Percentiles rank a stretch among this genome's conserved stretches.
Evolutionary conservation across 768 basidiomycete genomes (phyloP).

Genomic region (Dioszegia hungarica): DNA sequence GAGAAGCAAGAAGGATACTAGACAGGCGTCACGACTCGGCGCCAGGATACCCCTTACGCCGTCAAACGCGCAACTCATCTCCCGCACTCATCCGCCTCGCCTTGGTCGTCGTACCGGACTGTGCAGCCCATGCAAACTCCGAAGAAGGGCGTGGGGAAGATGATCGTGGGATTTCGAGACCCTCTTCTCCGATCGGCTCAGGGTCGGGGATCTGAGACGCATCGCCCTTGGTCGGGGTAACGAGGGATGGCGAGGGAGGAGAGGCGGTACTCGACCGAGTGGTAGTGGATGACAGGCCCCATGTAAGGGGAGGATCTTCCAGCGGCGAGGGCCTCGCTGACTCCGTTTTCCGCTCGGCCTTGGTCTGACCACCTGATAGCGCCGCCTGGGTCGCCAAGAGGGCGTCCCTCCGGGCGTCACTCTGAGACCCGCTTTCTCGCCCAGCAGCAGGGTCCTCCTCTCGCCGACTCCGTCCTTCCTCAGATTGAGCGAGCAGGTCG

Average conservation of each 20-base stretch:
- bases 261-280: background rate
- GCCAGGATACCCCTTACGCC: too few relatives aligned
- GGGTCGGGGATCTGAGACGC: too few relatives aligned
- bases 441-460: too few relatives aligned
- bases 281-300: background rate
- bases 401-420: too few relatives aligned
- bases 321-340: background rate
- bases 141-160: background rate
- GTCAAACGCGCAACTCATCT: too few relatives aligned
- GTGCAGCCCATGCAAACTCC: slow-evolving; percentile 1
- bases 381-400: too few relatives aligned
- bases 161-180: background rate
- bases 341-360: too few relatives aligned
- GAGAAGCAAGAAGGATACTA: too few relatives aligned
- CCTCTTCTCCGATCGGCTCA: background rate
- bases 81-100: background rate
- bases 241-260: background rate
- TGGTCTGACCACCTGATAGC: too few relatives aligned
- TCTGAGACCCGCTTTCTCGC: too few relatives aligned
- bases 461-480: too few relatives aligned
- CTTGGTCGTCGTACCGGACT: background rate
- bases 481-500: background rate
- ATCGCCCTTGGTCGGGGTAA: background rate
- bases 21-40: too few relatives aligned
- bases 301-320: background rate